Evolutionary conservation across 2,329 filamentous ascomycete species (phyloP), one percentile per base, ranked within the genome.

Genomic region (Conoideocrella luteorostrata): DNA sequence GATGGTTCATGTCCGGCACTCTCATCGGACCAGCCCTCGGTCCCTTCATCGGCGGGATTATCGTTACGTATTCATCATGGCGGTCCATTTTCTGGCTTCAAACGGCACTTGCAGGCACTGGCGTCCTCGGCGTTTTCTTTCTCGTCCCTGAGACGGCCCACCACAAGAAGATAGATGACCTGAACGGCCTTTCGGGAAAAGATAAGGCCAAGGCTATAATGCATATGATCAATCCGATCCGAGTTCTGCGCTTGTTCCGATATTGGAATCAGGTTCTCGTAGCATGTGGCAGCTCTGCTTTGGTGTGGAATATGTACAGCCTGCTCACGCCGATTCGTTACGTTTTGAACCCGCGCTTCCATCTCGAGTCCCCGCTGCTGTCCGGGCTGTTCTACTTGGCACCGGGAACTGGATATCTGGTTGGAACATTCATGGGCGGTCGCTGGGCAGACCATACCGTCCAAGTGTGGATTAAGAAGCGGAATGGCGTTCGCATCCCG

Each of bases 11-110:
- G 30, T 78, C 74, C 0, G 84, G 84, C 0, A 86, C 82, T 0
- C 67, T 89, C 0, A 78, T 88, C 36, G 86, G 85, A 0, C 85
- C 86, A 6, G 81, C 80, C 1, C 70, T 85, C 55, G 84, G 85
- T 0, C 77, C 79, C 1, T 85, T 88, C 53, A 68, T 89, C 9
- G 79, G 86, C 43, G 86, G 85, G 20, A 80, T 88, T 35, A 86
- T 91, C 40, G 83, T 89, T 13, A 89, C 84, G 0, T 88, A 80
- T 61, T 71, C 73, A 6, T 76, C 72, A 2, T 91, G 86, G 86
- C 73, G 84, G 15, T 76, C 77, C 33, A 87, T 89, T 42, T 89
- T 88, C 65, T 89, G 84, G 80, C 68, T 90, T 0, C 85, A 89
- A 56, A 79, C 81, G 1, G 84, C 75, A 0, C 69, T 88, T 5